phyloP scores from a whole-genome alignment of 2,329 filamentous ascomycete species.

The Pseudogymnoascus sp. region DNA sequence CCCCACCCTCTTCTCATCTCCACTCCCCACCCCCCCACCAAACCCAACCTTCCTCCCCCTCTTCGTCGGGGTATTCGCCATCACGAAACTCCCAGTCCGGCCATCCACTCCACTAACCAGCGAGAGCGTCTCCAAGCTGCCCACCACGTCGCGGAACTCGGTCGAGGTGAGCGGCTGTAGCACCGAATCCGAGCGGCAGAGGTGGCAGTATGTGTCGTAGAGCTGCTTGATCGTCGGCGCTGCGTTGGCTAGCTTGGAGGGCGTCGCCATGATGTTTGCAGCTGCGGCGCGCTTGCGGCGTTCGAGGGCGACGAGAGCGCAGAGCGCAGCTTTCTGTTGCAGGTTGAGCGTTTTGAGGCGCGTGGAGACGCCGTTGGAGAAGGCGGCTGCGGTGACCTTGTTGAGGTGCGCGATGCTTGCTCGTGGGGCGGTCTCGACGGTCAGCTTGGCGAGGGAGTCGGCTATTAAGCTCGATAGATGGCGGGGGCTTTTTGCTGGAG shows the following conservation, averaged over 20 bases:
- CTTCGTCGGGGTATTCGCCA: constrained; percentile 62
- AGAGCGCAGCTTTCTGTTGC: constrained; percentile 92
- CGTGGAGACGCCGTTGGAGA: constrained; percentile 80
- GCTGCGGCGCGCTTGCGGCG: constrained; percentile 54
- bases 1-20: constrained; percentile 69
- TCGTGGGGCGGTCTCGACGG: constrained; percentile 71
- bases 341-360: constrained; percentile 82
- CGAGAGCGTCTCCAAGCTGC: constrained; percentile 80
- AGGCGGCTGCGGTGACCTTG: constrained; percentile 79
- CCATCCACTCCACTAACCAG: constrained; percentile 63
- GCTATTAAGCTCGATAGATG: constrained; percentile 21
- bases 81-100: constrained; percentile 57
- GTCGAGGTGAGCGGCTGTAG: constrained; percentile 82
- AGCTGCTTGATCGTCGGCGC: constrained; percentile 77
- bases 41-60: constrained; percentile 50
- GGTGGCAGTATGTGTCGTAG: constrained; percentile 71
- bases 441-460: constrained; percentile 46
- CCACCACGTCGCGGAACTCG: constrained; percentile 89
- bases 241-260: constrained; percentile 49
- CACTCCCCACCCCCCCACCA: constrained; percentile 35
- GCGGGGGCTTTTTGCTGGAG: constrained; percentile 25
- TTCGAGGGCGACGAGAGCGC: constrained; percentile 79
- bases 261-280: constrained; percentile 39
- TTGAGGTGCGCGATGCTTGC: constrained; percentile 87
- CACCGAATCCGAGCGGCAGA: constrained; percentile 82